Conservation (phyloP, 164 flowering plant genomes). For the Piper longum region DNA sequence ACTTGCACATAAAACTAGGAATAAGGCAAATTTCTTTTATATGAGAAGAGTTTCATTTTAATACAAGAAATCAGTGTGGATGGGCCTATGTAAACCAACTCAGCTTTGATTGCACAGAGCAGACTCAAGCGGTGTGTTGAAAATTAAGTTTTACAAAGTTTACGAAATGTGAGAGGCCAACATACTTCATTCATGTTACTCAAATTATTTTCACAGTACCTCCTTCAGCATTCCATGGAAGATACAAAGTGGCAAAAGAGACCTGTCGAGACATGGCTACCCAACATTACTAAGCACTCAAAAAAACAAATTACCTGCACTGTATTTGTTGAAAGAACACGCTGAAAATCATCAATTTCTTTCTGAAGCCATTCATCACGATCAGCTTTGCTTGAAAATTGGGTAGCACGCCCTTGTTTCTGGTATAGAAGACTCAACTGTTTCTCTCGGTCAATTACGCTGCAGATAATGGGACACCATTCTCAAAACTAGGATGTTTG, state of each 20-base stretch:
- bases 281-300: not conserved
- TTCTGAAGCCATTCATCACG: conserved; percentile 95
- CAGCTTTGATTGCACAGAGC: too few species aligned
- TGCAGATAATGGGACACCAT: conserved; percentile 12
- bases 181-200: not conserved
- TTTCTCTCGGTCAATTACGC: conserved; percentile 95
- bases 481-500: not conserved
- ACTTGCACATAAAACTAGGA: too few species aligned
- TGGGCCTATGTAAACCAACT: too few species aligned
- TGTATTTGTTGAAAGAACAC: conserved; percentile 58
- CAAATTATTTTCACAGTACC: not conserved
- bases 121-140: too few species aligned
- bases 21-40: too few species aligned
- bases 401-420: conserved; percentile 98
- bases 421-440: conserved; percentile 92
- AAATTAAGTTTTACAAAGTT: too few species aligned
- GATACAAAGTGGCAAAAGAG: not conserved
- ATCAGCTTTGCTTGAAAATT: conserved; percentile 72
- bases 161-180: not conserved
- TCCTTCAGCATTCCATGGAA: not conserved
- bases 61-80: too few species aligned
- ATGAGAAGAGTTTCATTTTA: too few species aligned
- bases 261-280: not conserved
- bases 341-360: conserved; percentile 79
- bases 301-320: conserved; percentile 39